Percentiles rank a stretch among this genome's conserved stretches.
phyloP scores from a whole-genome alignment of 2,329 filamentous ascomycete species.

The Ascochyta rabiei region DNA sequence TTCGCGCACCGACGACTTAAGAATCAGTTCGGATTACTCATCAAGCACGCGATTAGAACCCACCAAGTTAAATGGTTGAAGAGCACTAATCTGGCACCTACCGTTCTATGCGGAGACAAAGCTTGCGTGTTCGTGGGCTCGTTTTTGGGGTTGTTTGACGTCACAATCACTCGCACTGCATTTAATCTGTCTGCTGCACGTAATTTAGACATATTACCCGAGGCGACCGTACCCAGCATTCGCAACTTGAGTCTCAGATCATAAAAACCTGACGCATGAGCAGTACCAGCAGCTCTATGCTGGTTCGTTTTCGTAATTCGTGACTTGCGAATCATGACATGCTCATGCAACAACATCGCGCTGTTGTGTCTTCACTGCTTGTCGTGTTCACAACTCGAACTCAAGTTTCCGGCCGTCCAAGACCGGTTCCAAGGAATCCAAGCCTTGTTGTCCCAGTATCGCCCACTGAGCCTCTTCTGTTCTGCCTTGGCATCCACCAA shows the following conservation, averaged over 20 bases:
- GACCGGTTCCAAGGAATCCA: conserved; percentile 6
- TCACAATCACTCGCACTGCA: neutral
- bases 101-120: too few species aligned
- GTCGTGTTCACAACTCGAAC: neutral
- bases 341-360: neutral
- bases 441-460: neutral
- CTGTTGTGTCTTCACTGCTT: neutral
- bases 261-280: neutral
- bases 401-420: conserved; percentile 1
- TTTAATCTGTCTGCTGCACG: conserved; percentile 10
- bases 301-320: too few species aligned
- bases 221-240: neutral
- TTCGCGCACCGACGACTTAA: too few species aligned
- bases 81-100: too few species aligned
- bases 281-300: neutral
- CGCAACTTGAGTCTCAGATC: conserved; percentile 10
- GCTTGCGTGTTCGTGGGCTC: too few species aligned
- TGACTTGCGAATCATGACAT: too few species aligned
- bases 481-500: conserved; percentile 8
- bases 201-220: conserved; percentile 12
- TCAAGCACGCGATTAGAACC: too few species aligned
- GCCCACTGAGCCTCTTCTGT: neutral
- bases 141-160: too few species aligned
- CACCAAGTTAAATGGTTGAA: too few species aligned
- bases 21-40: too few species aligned